Evolutionary conservation across 192 early-diverging fungal genomes (phyloP), one percentile per base, ranked within the genome.

Genomic region (Entomortierella lignicola): DNA sequence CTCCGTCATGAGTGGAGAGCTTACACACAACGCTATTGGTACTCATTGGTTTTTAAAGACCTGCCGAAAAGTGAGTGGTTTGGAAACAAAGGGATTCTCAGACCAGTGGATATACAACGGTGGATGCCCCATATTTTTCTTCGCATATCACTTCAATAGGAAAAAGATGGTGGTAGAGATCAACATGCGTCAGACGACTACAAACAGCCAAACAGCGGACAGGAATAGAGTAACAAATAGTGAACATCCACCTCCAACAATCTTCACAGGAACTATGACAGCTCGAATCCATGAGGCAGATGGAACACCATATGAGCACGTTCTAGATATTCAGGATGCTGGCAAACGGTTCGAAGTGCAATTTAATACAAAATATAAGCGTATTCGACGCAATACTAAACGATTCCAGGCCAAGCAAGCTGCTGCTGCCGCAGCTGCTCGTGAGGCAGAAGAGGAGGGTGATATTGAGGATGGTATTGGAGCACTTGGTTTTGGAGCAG

Each of bases 281-380:
- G 91, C 90, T 17, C 86, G 91, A n/a, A 89, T 94, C 50, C 90
- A 92, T 51, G 93, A 94, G 69, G 92, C 93, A 8, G 92, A 94
- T 48, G 93, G 93, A 39, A 91, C 90, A 18, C 91, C 93, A 0
- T 95, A 95, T 63, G 92, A 93, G 60, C 92, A 95, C 66, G 89
- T 92, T n/a, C 75, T 95, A 42, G 90, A 93, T 43, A 91, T 99
- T 50, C 90, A 93, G 41, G 92, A 92, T 50, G 65, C 69, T 21
- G 67, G 83, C 30, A 90, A 96, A 70, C 87, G 91, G 37, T 94
- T 93, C 56, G 95, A 98, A 66, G 91, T 99, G 21, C 92, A 91
- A 60, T 99, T 97, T 80, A 96, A 98, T 81, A 97, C 96, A 18
- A 98, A 98, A 83, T 98, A 99, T 82, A 98, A 98, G 84, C 92